A percentile compares a stretch with the other conserved stretches of the same genome.
phyloP scores from a whole-genome alignment of 768 basidiomycete genomes.

The Suillus brevipes region DNA sequence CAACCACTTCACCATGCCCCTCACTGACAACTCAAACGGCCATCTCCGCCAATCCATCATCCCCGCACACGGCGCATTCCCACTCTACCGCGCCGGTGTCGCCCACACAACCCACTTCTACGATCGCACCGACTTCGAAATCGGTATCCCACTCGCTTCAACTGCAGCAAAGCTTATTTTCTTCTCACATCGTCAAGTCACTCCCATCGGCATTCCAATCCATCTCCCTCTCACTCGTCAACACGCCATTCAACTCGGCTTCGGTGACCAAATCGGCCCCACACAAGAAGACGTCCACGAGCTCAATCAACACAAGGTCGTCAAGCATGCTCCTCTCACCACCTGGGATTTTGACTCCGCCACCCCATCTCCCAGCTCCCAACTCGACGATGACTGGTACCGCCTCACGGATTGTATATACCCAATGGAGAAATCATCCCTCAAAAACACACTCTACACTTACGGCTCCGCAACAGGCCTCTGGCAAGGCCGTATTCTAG shows the following conservation, averaged over 20 bases:
- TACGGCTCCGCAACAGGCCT: conserved; percentile 54
- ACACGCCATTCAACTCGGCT: conserved; percentile 27
- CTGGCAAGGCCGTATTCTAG: conserved; percentile 66
- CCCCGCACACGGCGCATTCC: conserved; percentile 48
- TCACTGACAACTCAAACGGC: conserved; percentile 26
- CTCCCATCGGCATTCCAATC: conserved; percentile 43
- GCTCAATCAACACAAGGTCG: conserved; percentile 46
- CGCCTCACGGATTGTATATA: conserved; percentile 49
- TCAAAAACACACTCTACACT: conserved; percentile 41
- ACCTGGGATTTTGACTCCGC: conserved; percentile 24
- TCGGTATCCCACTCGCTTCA: conserved; percentile 46
- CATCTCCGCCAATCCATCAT: conserved; percentile 25
- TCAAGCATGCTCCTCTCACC: conserved; percentile 26
- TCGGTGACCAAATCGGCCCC: conserved; percentile 34
- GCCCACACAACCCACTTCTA: conserved; percentile 34
- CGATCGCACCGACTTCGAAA: conserved; percentile 27
- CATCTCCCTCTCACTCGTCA: conserved; percentile 35
- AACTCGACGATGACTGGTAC: conserved; percentile 61
- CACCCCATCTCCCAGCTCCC: conserved; percentile 37
- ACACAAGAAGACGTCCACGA: conserved; percentile 64
- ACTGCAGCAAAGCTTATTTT: conserved; percentile 64
- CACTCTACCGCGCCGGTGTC: conserved; percentile 40
- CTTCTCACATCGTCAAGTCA: conserved; percentile 55
- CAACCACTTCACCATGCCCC: conserved; percentile 57
- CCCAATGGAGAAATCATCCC: conserved; percentile 28